A percentile compares a stretch with the other conserved stretches of the same genome.
phyloP scores from a whole-genome alignment of 331 rosid genomes.

The Dryas integrifolia region DNA sequence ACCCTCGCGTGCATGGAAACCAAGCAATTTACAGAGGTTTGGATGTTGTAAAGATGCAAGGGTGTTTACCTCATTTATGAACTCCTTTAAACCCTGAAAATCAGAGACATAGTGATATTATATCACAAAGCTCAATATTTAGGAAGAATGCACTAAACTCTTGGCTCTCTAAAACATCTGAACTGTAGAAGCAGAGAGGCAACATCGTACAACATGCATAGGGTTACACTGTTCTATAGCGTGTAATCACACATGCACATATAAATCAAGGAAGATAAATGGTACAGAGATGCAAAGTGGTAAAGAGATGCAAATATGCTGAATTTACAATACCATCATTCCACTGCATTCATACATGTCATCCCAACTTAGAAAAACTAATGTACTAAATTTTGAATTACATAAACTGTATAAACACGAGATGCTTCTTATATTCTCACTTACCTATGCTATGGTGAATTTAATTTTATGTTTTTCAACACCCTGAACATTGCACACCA shows the following conservation, averaged over 20 bases:
- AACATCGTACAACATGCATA: not conserved
- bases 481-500: not conserved
- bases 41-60: conserved; percentile 88
- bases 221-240: not conserved
- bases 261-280: not conserved
- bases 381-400: not conserved
- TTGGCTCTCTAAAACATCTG: not conserved
- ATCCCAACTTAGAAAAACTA: too few species aligned
- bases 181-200: not conserved
- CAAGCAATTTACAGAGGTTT: conserved; percentile 91
- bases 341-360: too few species aligned
- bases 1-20: conserved; percentile 87
- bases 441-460: not conserved
- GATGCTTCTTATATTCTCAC: not conserved
- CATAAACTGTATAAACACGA: not conserved
- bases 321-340: too few species aligned
- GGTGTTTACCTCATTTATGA: conserved; percentile 69
- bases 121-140: not conserved
- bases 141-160: too few species aligned
- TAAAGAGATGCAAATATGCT: too few species aligned
- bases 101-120: conserved; percentile 14
- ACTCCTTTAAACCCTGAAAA: conserved; percentile 85
- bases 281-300: too few species aligned
- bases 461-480: not conserved
- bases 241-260: not conserved